Percentiles rank a stretch among this genome's conserved stretches.
These are phyloP conservation scores for Saccharomycopsis sp. DNA, from an alignment of 805 yeast species.

Conservation along the genomic window DNA sequence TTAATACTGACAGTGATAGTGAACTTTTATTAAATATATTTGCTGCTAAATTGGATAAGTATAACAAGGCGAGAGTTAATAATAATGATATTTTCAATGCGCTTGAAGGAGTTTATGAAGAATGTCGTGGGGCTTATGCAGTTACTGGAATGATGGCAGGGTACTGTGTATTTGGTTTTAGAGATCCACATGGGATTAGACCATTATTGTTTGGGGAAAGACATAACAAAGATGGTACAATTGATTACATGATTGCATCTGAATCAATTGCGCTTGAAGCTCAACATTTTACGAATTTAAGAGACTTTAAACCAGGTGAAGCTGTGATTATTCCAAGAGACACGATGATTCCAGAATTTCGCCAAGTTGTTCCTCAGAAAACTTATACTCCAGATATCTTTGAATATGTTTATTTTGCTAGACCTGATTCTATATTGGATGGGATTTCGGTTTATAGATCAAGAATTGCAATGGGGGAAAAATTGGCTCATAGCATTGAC, in stretches of 20 bases:
- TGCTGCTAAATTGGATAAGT: slow-evolving; percentile 85
- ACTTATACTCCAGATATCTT: slow-evolving; percentile 91
- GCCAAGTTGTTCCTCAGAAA: slow-evolving; percentile 74
- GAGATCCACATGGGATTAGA: slow-evolving; percentile 96
- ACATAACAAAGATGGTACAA: slow-evolving; percentile 53
- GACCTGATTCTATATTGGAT: slow-evolving; percentile 93
- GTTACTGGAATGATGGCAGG: slow-evolving; percentile 95
- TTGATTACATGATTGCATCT: slow-evolving; percentile 90
- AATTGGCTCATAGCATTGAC: slow-evolving; percentile 68
- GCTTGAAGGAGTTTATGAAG: slow-evolving; percentile 68
- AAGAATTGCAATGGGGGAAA: slow-evolving; percentile 88
- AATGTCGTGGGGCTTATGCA: slow-evolving; percentile 95
- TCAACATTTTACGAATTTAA: slow-evolving; percentile 70
- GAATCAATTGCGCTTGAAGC: slow-evolving; percentile 94
- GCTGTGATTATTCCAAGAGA: slow-evolving; percentile 89
- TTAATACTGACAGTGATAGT: slow-evolving; percentile 94
- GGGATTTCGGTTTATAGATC: slow-evolving; percentile 95
- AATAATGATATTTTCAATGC: slow-evolving; percentile 85
- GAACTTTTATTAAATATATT: slow-evolving; percentile 84
- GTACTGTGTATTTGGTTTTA: slow-evolving; percentile 88
- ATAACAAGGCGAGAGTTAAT: slow-evolving; percentile 89
- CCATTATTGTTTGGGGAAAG: slow-evolving; percentile 88
- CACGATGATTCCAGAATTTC: slow-evolving; percentile 65
- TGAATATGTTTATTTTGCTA: slow-evolving; percentile 95
- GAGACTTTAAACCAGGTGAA: slow-evolving; percentile 91